Conservation (phyloP, 139 green algal species). For the Pseudopediastrum boryanum region DNA sequence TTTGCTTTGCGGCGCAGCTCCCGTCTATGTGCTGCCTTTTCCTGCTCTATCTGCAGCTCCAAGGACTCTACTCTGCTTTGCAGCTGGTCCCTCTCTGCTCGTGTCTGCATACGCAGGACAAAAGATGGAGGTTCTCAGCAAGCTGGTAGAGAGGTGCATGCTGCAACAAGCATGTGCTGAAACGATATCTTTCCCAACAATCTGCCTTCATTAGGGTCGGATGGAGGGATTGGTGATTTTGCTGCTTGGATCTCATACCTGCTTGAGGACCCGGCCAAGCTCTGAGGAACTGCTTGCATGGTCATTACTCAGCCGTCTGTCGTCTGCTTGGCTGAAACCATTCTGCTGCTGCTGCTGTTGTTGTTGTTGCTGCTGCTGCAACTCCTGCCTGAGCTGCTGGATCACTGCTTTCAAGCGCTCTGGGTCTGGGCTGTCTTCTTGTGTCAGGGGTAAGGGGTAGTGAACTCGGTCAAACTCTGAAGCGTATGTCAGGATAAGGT, state of each 20-base stretch:
- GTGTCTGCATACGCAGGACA: too few species aligned
- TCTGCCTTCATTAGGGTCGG: too few species aligned
- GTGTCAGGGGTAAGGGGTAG: slow-evolving; percentile 87
- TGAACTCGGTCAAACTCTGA: slow-evolving; percentile 93
- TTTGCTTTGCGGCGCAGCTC: slow-evolving; percentile 69
- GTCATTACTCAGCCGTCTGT: not conserved
- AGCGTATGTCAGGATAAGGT: slow-evolving; percentile 92
- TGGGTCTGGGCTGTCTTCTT: slow-evolving; percentile 74
- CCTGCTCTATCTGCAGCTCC: slow-evolving; percentile 58
- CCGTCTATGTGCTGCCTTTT: slow-evolving; percentile 67
- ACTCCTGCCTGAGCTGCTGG: slow-evolving; percentile 55
- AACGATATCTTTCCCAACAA: too few species aligned
- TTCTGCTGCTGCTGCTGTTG: slow-evolving; percentile 6
- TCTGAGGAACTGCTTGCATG: not conserved
- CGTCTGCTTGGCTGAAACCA: not conserved
- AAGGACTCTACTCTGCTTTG: not conserved
- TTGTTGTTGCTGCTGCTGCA: slow-evolving; percentile 43
- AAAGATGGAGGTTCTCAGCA: too few species aligned
- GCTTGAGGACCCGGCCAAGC: not conserved
- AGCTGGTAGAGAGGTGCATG: too few species aligned
- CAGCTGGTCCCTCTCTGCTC: too few species aligned
- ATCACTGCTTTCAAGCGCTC: slow-evolving; percentile 65
- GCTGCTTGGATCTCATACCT: not conserved
- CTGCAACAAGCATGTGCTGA: too few species aligned
- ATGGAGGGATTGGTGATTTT: too few species aligned